A percentile compares a stretch with the other conserved stretches of the same genome.
Evolutionary conservation across 345 rosid species (phyloP).

Genomic region (Melaleuca alternifolia): DNA sequence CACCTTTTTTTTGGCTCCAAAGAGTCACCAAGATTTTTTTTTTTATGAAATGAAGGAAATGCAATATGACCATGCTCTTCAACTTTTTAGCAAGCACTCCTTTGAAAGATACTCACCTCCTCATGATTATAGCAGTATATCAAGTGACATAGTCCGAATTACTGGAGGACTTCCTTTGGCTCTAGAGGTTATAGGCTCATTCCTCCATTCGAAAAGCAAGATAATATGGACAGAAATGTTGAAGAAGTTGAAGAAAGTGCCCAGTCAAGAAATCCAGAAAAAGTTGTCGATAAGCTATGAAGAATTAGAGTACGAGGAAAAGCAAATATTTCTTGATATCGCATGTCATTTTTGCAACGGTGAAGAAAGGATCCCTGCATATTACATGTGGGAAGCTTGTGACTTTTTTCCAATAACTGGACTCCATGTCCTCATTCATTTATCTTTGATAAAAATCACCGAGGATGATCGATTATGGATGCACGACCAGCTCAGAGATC

Average conservation of each 20-base stretch:
- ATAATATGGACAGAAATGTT: neutral
- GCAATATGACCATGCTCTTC: neutral
- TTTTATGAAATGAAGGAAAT: neutral
- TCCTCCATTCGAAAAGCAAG: neutral
- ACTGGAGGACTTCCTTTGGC: neutral
- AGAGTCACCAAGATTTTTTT: rapidly evolving
- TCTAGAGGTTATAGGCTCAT: neutral
- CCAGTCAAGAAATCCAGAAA: neutral
- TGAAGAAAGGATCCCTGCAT: neutral
- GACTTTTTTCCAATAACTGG: neutral
- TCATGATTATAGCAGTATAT: neutral
- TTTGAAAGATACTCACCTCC: no score
- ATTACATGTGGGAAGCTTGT: neutral
- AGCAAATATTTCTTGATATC: neutral
- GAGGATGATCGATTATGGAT: neutral
- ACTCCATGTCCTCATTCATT: neutral
- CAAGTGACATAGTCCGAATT: neutral
- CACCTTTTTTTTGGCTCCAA: neutral
- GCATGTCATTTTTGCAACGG: neutral
- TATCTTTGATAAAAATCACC: neutral
- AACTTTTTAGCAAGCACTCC: neutral
- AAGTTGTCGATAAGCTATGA: neutral
- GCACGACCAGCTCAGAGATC: neutral
- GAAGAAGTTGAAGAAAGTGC: neutral
- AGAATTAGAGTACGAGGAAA: neutral